Percentiles rank a stretch among this genome's conserved stretches.
Conservation (phyloP, 2,329 filamentous ascomycete species). For the Dothistroma septosporum region DNA sequence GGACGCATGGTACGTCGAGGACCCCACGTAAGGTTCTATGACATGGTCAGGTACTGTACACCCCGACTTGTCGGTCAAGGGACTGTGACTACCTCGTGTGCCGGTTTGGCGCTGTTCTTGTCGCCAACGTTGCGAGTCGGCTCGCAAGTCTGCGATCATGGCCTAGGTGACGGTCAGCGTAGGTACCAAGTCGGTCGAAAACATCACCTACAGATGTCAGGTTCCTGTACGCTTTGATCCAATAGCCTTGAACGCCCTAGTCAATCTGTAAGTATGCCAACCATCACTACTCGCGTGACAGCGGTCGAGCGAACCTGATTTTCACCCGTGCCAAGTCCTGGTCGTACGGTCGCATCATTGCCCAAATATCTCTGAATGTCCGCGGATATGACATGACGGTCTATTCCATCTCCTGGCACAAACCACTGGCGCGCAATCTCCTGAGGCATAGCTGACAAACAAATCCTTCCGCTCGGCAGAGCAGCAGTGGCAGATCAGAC, state of each 20-base stretch:
- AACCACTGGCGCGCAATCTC: slow-evolving; percentile 46
- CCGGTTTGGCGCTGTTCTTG: slow-evolving; percentile 36
- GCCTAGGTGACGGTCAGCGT: slow-evolving; percentile 34
- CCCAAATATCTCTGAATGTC: slow-evolving; percentile 52
- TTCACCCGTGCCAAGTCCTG: slow-evolving; percentile 44
- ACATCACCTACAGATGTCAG: slow-evolving; percentile 44
- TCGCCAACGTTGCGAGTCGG: slow-evolving; percentile 46
- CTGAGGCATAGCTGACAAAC: slow-evolving; percentile 28
- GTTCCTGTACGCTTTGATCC: slow-evolving; percentile 50
- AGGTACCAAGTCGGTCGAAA: not conserved
- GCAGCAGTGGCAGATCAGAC: not conserved
- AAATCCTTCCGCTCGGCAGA: not conserved
- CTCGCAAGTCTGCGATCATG: slow-evolving; percentile 49
- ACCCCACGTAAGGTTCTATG: slow-evolving; percentile 30
- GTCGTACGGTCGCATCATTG: slow-evolving; percentile 48
- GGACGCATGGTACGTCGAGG: slow-evolving; percentile 42
- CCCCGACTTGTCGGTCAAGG: slow-evolving; percentile 39
- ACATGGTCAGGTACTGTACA: slow-evolving; percentile 37
- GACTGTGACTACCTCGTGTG: slow-evolving; percentile 45
- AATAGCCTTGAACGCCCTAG: slow-evolving; percentile 46
- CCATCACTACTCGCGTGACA: slow-evolving; percentile 9
- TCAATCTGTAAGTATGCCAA: slow-evolving; percentile 18
- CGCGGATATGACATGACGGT: slow-evolving; percentile 50
- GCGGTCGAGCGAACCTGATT: slow-evolving; percentile 39
- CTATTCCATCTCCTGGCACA: slow-evolving; percentile 48